These are phyloP conservation scores for Dujonia santamariae DNA, from an alignment of 1,139 yeast species.

Conservation along the genomic window DNA sequence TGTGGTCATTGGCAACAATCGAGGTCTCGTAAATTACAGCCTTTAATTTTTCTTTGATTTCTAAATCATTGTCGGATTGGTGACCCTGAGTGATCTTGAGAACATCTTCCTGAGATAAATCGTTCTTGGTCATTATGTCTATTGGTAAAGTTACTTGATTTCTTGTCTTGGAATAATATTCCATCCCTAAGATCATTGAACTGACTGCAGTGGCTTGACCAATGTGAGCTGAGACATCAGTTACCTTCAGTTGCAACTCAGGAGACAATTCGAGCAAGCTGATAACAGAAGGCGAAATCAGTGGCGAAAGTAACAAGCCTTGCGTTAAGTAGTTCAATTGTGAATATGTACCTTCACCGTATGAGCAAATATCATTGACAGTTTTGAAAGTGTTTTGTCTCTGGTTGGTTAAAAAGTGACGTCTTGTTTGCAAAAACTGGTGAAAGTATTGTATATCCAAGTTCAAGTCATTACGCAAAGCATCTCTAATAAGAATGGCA, in stretches of 20 bases:
- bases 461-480: conserved; percentile 47
- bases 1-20: conserved; percentile 75
- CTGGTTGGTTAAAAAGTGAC: conserved; percentile 46
- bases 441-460: conserved; percentile 54
- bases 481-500: conserved; percentile 53
- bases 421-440: conserved; percentile 61
- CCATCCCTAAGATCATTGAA: conserved; percentile 59
- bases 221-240: conserved; percentile 73
- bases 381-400: conserved; percentile 43
- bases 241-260: conserved; percentile 38
- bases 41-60: conserved; percentile 39
- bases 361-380: conserved; percentile 62
- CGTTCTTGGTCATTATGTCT: conserved; percentile 52
- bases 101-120: conserved; percentile 63
- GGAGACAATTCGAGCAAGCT: conserved; percentile 47
- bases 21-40: conserved; percentile 72
- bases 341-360: conserved; percentile 79
- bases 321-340: conserved; percentile 71
- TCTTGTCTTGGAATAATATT: conserved; percentile 52
- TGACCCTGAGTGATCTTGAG: conserved; percentile 51
- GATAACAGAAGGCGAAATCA: conserved; percentile 56
- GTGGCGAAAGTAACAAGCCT: conserved; percentile 57
- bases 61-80: conserved; percentile 16
- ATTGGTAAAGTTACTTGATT: conserved; percentile 61
- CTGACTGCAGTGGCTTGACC: conserved; percentile 82